phyloP scores from a whole-genome alignment of 805 yeast genomes.

The Lipomyces sp. region DNA sequence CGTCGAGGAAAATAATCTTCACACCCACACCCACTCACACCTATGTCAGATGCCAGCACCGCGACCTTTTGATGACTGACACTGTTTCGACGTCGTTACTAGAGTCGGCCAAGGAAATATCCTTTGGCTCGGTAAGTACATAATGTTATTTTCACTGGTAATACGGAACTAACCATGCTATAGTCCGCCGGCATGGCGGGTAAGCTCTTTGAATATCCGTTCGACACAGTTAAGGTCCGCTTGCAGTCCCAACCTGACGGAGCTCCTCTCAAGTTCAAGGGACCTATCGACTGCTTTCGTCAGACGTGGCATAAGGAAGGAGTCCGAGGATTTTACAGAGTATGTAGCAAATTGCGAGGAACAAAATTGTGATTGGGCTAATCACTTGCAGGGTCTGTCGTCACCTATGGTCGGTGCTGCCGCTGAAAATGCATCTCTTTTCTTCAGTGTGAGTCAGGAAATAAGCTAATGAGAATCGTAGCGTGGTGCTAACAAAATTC shows the following conservation, averaged over 20 bases:
- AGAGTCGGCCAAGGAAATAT: slow-evolving; percentile 24
- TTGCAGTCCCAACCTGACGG: slow-evolving; percentile 73
- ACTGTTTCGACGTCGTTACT: slow-evolving; percentile 11
- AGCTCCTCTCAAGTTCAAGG: slow-evolving; percentile 53
- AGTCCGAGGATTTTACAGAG: slow-evolving; percentile 72
- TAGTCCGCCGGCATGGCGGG: slow-evolving; percentile 76
- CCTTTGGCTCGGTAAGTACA: slow-evolving; percentile 28
- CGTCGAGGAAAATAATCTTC: background rate
- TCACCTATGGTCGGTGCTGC: slow-evolving; percentile 91
- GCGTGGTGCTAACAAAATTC: slow-evolving; percentile 12
- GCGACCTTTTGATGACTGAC: background rate
- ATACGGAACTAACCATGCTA: background rate
- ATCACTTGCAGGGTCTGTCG: slow-evolving; percentile 56
- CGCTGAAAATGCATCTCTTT: slow-evolving; percentile 82
- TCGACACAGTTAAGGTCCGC: slow-evolving; percentile 89
- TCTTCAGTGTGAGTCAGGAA: slow-evolving; percentile 49
- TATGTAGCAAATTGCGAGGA: background rate
- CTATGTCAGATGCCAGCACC: background rate
- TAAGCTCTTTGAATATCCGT: slow-evolving; percentile 85
- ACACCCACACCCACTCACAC: background rate
- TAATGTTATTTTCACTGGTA: no score
- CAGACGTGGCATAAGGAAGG: slow-evolving; percentile 74
- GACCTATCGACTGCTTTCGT: slow-evolving; percentile 68
- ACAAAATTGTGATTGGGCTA: background rate
- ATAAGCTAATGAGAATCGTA: background rate